Evolutionary conservation across 306 rosid species (phyloP).

Genomic region (Corylus americana): DNA sequence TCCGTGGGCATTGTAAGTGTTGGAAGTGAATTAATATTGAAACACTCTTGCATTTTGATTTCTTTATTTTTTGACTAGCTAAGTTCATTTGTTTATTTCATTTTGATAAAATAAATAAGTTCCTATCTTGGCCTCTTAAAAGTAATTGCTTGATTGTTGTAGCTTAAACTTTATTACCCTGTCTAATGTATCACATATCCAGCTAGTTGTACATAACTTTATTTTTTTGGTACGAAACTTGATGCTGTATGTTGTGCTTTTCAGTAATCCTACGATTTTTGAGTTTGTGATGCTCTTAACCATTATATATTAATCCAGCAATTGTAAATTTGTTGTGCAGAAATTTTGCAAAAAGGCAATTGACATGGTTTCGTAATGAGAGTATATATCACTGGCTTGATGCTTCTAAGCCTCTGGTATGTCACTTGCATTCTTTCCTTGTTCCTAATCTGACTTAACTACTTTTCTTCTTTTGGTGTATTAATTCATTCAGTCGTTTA

Average conservation of each 20-base stretch:
- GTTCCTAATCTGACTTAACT: constrained; percentile 4
- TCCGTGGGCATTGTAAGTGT: too few species aligned
- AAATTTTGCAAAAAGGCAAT: constrained; percentile 86
- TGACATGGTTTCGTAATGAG: constrained; percentile 95
- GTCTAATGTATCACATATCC: constrained; percentile 3
- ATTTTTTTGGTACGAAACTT: neutral
- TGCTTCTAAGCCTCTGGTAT: constrained; percentile 88
- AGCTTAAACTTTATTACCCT: constrained; percentile 5
- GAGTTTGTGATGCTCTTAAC: constrained; percentile 2
- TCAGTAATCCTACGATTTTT: neutral
- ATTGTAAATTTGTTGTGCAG: constrained; percentile 44
- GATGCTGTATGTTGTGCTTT: neutral
- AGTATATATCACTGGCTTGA: constrained; percentile 88
- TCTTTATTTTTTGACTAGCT: neutral
- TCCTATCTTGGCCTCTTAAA: neutral
- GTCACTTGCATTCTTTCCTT: constrained; percentile 23
- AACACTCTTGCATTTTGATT: neutral
- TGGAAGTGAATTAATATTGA: too few species aligned
- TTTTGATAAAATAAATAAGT: too few species aligned
- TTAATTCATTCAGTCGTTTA: neutral
- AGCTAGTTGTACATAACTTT: neutral
- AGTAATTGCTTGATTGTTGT: constrained; percentile 7
- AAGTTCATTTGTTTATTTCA: too few species aligned
- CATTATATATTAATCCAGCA: constrained; percentile 3
- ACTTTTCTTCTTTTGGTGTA: neutral